Evolutionary conservation across 2,329 filamentous ascomycete species (phyloP), one percentile per base, ranked within the genome.

Genomic region (Phaeosphaeriaceae sp.): DNA sequence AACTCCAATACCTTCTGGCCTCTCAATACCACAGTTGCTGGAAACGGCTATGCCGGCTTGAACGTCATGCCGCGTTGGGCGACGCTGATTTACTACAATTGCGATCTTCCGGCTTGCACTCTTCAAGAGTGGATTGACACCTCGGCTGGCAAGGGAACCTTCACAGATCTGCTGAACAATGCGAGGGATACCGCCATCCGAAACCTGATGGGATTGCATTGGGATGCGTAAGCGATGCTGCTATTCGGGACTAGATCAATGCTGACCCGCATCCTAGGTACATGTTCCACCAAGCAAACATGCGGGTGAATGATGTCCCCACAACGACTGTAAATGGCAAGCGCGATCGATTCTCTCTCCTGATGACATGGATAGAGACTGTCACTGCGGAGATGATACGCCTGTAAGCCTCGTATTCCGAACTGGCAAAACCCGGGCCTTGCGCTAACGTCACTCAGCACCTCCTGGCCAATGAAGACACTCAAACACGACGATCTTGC

Each of bases 261-360:
- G 21, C 53, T 71, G 27, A 72, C 48, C 24, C 19, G 24, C 17
- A 1, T 19, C 7, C 5, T 17, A 75, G 74, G 10, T 87, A 83
- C 78, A 88, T 88, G 85, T 87, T 89, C 79, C 87, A 89, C 72
- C 86, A 89, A 75, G 85, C 85, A 56, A 89, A 89, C 68, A 62
- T 80, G 58, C 82, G 85, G 54, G 81, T 83, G 46, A 76, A 76
- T 2, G 85, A 84, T 53, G 79, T 82, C 51, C 71, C 74, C 2
- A 51, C 73, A 2, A 81, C 82, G 48, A 83, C 79, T 10, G 76
- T 87, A 50, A 85, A 85, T 56, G 78, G 80, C 17, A 75, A 81
- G 15, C 72, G 74, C 1, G 79, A 74, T 2, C 76, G 82, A 60
- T 78, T 82, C 56, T 85, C 84, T 1, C 80, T 88, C 19, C 78